A percentile compares a stretch with the other conserved stretches of the same genome.
Evolutionary conservation across 2,329 filamentous ascomycete species (phyloP).

Genomic region (Pezicula neosporulosa): DNA sequence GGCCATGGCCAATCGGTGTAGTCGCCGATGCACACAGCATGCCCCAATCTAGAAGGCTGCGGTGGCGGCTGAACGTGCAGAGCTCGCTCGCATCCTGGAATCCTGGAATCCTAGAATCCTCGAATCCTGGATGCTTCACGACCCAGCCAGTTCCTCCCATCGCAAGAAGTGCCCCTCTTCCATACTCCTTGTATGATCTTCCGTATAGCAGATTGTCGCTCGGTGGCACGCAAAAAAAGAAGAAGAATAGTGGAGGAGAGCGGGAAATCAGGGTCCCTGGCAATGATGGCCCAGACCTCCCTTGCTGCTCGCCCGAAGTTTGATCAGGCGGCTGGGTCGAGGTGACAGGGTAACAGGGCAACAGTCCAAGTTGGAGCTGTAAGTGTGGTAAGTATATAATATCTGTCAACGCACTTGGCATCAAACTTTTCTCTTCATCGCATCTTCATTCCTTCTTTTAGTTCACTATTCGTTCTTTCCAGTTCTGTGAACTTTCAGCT

Average conservation of each 20-base stretch:
- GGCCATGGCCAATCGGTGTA: no score
- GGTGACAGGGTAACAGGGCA: neutral
- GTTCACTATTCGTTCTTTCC: constrained; percentile 25
- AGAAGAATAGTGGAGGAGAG: neutral
- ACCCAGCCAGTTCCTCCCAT: no score
- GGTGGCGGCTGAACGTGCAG: no score
- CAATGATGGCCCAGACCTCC: neutral
- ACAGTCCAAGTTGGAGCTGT: no score
- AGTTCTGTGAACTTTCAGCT: constrained; percentile 29
- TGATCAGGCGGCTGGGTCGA: neutral
- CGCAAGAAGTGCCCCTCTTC: neutral
- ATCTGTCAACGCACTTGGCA: constrained; percentile 3
- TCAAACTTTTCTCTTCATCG: constrained; percentile 16
- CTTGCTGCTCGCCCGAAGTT: neutral
- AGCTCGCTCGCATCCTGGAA: no score
- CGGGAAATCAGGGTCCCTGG: no score
- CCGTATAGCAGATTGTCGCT: neutral
- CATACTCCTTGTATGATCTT: neutral
- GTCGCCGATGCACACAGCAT: no score
- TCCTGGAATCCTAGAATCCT: no score
- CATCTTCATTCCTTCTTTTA: constrained; percentile 24
- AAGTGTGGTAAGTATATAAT: neutral
- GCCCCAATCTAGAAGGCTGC: no score
- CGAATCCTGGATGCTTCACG: no score
- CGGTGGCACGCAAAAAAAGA: neutral